These are phyloP conservation scores for Diddensiella transvaalensis DNA, from an alignment of 805 yeast genomes.

Conservation along the genomic window DNA sequence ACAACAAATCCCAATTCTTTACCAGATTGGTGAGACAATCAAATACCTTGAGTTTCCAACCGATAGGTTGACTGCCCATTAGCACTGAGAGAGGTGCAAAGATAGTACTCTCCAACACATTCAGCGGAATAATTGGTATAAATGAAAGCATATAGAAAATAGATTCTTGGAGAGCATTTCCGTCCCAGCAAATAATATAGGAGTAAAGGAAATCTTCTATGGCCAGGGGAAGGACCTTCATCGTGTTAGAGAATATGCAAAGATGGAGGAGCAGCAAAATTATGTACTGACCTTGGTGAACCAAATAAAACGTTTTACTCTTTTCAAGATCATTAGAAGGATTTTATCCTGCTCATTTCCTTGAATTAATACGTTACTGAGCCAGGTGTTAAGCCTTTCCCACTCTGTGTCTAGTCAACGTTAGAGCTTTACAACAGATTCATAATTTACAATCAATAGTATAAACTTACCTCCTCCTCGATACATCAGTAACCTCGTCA, in stretches of 20 bases:
- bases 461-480: slow-evolving; percentile 13
- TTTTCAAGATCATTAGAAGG: slow-evolving; percentile 5
- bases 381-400: slow-evolving; percentile 22
- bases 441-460: neutral
- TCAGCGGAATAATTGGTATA: slow-evolving; percentile 14
- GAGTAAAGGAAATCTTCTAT: slow-evolving; percentile 17
- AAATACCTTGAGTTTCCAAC: slow-evolving; percentile 2
- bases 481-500: slow-evolving; percentile 15
- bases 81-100: slow-evolving; percentile 11
- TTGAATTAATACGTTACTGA: slow-evolving; percentile 7
- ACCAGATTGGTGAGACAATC: slow-evolving; percentile 5
- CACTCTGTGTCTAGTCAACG: slow-evolving; percentile 13
- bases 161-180: neutral
- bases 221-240: slow-evolving; percentile 15
- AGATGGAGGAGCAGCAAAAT: neutral
- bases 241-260: neutral
- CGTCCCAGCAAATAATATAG: slow-evolving; percentile 15
- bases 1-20: slow-evolving; percentile 5
- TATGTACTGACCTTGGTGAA: slow-evolving; percentile 11
- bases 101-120: slow-evolving; percentile 1
- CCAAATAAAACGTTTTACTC: slow-evolving; percentile 7
- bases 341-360: slow-evolving; percentile 5
- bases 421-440: slow-evolving; percentile 5
- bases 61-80: neutral
- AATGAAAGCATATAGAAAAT: slow-evolving; percentile 11